Percentiles rank a stretch among this genome's conserved stretches.
Evolutionary conservation across 371 early-diverging fungal species (phyloP).

Genomic region (Parasitella parasitica): DNA sequence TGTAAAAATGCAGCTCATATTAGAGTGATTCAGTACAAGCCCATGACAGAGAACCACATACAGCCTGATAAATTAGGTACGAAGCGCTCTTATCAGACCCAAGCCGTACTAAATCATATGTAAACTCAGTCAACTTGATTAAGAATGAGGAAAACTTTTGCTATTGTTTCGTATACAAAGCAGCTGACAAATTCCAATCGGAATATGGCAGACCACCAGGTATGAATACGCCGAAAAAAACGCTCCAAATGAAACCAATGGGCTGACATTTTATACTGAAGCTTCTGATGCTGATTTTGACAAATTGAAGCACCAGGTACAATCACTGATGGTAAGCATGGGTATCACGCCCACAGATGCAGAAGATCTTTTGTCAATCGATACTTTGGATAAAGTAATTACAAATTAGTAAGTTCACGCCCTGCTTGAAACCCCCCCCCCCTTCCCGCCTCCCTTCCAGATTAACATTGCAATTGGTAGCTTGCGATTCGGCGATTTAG

Average conservation of each 20-base stretch:
- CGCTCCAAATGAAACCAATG: not conserved
- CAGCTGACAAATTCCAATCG: constrained; percentile 68
- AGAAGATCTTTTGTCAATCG: constrained; percentile 8
- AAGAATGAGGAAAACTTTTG: constrained; percentile 58
- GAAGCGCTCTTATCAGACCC: not conserved
- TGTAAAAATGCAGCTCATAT: constrained; percentile 82
- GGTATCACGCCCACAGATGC: constrained; percentile 12
- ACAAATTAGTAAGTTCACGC: constrained; percentile 42
- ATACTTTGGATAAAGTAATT: constrained; percentile 21
- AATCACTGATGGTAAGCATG: constrained; percentile 11
- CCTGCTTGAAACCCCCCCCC: not conserved
- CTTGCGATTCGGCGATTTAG: constrained; percentile 73
- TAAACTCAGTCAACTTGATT: constrained; percentile 49
- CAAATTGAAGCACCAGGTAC: constrained; percentile 35
- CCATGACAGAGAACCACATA: constrained; percentile 58
- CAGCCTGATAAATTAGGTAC: constrained; percentile 53
- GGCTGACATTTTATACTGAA: not conserved
- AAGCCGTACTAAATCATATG: not conserved
- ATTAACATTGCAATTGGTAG: constrained; percentile 33
- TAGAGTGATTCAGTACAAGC: constrained; percentile 65
- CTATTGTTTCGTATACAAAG: constrained; percentile 73
- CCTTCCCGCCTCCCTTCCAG: not conserved
- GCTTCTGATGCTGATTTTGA: constrained; percentile 33
- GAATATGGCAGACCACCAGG: constrained; percentile 59
- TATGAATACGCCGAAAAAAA: not conserved